Base-by-base conservation (phyloP, 78 protist species). In the Dictyostelium brefeldianum region DNA sequence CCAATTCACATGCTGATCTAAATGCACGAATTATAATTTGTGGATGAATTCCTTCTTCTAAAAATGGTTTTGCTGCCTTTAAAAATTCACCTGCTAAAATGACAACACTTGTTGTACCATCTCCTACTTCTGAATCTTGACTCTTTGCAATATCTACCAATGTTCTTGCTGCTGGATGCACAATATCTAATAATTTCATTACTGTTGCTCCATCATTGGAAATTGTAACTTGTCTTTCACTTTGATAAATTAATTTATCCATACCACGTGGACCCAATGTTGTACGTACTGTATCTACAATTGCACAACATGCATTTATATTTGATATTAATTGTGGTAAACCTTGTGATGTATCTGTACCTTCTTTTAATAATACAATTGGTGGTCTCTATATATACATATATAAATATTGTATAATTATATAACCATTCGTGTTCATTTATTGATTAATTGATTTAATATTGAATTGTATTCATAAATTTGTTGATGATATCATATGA, bases 171-270 rank as follows among this genome's bases (percentile, higher is more conserved):
- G 99, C 99, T 17, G 99, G 99, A 85, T 99, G 99, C 7, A 98
- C 99, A 80, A 99, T 97, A 69, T 99, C 99, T 51, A 99, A 97
- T 57, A 97, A 82, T 77, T 96, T 95, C 98, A 99, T 97, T n/a
- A 99, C 96, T 47, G 99, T 99, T 17, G 99, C 99, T 11, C 99
- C 99, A 70, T 99, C 99, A 92, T 99, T 99, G 27, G 99, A 97
- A 73, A 99, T 98, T 36, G 99, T 98, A 31, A 95, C 98, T 1
- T 79, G 47, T 69, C 67, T 62, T 81, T 75, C 85, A 15, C 69
- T 64, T 87, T 94, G 94, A 59, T 92, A 81, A 17, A 98, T 89
- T 80, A 98, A 94, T 89, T 98, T 98, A 95, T 98, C 99, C 99
- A 98, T 98, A 43, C 99, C 99, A 41, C 99, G 82, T 47, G 98